Evolutionary conservation across 306 rosid species (phyloP).

Genomic region (Gastrolobium villosum): DNA sequence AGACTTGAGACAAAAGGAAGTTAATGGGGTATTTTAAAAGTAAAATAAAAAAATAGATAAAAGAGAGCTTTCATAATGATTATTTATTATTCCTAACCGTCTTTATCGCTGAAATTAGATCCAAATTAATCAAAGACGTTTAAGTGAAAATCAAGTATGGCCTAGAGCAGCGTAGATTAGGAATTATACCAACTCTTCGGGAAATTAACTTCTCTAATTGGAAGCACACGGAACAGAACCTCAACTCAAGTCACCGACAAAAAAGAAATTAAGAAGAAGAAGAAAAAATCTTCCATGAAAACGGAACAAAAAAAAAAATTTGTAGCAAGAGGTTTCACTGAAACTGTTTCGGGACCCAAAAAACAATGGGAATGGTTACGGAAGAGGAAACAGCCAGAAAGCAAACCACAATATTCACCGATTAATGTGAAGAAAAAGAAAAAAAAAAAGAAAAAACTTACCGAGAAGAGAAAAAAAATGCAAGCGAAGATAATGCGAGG

Average conservation of each 20-base stretch:
- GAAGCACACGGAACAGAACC: constrained; percentile 34
- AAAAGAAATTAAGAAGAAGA: constrained; percentile 9
- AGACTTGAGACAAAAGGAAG: constrained; percentile 42
- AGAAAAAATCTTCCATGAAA: not conserved
- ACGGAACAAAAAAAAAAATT: constrained; percentile 7
- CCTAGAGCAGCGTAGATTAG: constrained; percentile 20
- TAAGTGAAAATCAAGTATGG: constrained; percentile 1
- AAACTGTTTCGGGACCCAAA: not conserved
- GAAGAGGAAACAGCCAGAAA: not conserved
- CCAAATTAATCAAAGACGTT: constrained; percentile 46
- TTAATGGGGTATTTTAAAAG: not conserved
- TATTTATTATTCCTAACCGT: constrained; percentile 32
- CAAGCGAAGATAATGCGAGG: constrained; percentile 32
- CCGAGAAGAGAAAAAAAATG: constrained; percentile 51
- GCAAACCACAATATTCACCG: not conserved
- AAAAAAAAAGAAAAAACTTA: constrained; percentile 41
- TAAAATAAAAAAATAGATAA: constrained; percentile 1
- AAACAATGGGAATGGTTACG: not conserved
- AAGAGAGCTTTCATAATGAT: constrained; percentile 40
- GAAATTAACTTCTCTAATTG: constrained; percentile 28
- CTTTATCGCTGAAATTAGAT: constrained; percentile 47
- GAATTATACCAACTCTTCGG: not conserved
- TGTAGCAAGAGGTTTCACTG: not conserved
- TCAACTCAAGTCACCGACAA: constrained; percentile 60
- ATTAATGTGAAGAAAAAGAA: not conserved